Conservation (phyloP, 495 filamentous ascomycete genomes). For the Cetradonia linearis region DNA sequence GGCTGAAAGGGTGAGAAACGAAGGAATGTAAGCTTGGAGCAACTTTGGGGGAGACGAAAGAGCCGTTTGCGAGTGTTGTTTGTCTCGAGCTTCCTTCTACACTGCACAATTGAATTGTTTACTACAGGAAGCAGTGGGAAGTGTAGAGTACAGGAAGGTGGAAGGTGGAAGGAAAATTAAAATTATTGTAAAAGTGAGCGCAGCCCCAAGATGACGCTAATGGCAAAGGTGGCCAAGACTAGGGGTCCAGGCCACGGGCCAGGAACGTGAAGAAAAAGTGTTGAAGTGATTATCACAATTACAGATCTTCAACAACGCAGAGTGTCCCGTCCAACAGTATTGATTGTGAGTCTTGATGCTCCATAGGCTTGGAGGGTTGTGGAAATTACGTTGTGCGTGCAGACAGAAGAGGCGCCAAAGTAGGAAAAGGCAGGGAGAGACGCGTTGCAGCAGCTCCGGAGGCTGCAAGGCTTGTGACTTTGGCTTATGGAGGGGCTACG, state of each 20-base stretch:
- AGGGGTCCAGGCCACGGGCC: not conserved
- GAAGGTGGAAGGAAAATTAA: not conserved
- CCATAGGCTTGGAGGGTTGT: not conserved
- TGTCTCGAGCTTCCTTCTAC: not conserved
- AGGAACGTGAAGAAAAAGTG: not conserved
- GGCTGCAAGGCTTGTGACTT: not conserved
- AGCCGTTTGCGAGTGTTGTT: not conserved
- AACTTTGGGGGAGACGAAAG: not conserved
- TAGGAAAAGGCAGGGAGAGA: not conserved
- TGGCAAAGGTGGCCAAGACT: not conserved
- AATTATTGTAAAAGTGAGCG: not conserved
- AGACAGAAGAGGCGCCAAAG: not conserved
- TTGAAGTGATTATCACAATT: not conserved
- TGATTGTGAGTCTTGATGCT: not conserved
- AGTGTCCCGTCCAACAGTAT: not conserved
- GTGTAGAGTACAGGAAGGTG: not conserved
- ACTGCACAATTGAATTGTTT: not conserved
- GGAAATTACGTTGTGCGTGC: not conserved
- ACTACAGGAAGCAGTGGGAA: not conserved
- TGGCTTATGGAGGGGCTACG: conserved; percentile 1
- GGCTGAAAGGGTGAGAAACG: not conserved
- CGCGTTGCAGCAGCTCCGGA: not conserved
- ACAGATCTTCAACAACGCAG: not conserved
- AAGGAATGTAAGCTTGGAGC: not conserved
- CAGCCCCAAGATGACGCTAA: not conserved